Base-by-base conservation (phyloP, 495 filamentous ascomycete species). In the Penicillium paradoxum region DNA sequence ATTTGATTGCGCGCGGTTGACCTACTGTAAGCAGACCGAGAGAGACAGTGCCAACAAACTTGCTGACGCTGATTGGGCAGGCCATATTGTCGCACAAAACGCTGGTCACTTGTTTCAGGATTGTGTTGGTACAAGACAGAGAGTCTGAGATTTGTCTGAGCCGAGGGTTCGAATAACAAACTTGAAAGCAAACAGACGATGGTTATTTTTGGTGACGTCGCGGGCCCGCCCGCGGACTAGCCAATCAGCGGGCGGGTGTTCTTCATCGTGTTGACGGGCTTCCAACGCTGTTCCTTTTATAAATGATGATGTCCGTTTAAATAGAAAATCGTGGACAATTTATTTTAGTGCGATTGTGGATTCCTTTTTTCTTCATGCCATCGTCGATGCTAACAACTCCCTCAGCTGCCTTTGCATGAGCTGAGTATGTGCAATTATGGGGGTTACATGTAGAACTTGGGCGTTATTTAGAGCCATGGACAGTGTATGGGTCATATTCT, bases 21-120 rank as follows among this genome's bases (percentile, higher is more conserved):
- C 80, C 61, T 82, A 95, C 90, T 22, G 91, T 96, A 65, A 95
- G 69, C 18, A 96, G 79, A 51, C 91, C 91, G 27, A 96, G 78
- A 45, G 85, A 90, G 51, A 95, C 80, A 22, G 89, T 91, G 60
- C 91, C 91, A 51, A 95, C 84, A 69, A 96, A 96, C 70, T 96
- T 96, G 68, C 84, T 79, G 66, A 86, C 70, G 37, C 88, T 82
- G 66, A 95, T 81, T 49, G 74, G 76, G 53, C 81, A 78, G 49
- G 85, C 76, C 89, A 95, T 93, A 57, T 55, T 75, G 61, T 15
- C 19, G 19, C 17, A 10, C 21, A 7, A 19, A 32, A 25, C 19
- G 30, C 19, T 8, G 21, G 24, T 38, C 17, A 18, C 6, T 39
- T 32, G 19, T 15, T 17, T 40, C 14, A 25, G 9, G 29, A 9